phyloP scores from a whole-genome alignment of 208 protist genomes.

The Wallacemonas rigidus region DNA sequence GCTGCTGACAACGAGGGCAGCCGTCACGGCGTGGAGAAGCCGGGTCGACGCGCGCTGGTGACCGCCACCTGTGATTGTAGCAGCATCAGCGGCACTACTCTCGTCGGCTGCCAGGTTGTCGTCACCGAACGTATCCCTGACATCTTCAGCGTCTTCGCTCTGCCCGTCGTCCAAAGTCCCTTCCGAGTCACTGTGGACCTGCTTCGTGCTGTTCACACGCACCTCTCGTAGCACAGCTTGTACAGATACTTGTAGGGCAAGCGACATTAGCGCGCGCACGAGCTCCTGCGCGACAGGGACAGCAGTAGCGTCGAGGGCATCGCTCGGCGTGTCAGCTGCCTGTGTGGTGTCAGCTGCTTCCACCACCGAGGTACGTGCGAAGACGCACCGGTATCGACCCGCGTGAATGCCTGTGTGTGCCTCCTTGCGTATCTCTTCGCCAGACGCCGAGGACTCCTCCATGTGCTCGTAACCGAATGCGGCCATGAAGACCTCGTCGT shows the following conservation, averaged over 20 bases:
- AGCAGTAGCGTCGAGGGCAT: conserved; percentile 7
- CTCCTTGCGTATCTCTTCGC: conserved; percentile 11
- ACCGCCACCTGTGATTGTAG: background rate
- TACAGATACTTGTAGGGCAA: conserved; percentile 33
- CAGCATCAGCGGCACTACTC: conserved; percentile 1
- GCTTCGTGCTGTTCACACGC: conserved; percentile 2
- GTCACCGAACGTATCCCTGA: conserved; percentile 12
- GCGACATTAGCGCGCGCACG: conserved; percentile 36
- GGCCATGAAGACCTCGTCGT: conserved; percentile 10
- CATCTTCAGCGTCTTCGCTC: too few species aligned
- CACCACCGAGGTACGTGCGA: background rate
- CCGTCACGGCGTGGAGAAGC: conserved; percentile 49
- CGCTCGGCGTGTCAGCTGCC: background rate
- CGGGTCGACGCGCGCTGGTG: conserved; percentile 23
- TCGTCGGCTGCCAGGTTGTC: conserved; percentile 20
- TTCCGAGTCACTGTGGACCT: conserved; percentile 10
- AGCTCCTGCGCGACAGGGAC: conserved; percentile 34
- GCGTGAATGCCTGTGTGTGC: conserved; percentile 6
- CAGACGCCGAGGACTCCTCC: background rate
- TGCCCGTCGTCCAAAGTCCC: too few species aligned
- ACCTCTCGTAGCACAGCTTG: conserved; percentile 45
- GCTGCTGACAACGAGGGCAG: conserved; percentile 26
- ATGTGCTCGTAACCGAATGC: conserved; percentile 2
- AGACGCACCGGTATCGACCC: conserved; percentile 3
- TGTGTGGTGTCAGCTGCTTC: background rate